Conservation (phyloP, 2,329 filamentous ascomycete genomes). For the Ascochyta clinopodiicola region DNA sequence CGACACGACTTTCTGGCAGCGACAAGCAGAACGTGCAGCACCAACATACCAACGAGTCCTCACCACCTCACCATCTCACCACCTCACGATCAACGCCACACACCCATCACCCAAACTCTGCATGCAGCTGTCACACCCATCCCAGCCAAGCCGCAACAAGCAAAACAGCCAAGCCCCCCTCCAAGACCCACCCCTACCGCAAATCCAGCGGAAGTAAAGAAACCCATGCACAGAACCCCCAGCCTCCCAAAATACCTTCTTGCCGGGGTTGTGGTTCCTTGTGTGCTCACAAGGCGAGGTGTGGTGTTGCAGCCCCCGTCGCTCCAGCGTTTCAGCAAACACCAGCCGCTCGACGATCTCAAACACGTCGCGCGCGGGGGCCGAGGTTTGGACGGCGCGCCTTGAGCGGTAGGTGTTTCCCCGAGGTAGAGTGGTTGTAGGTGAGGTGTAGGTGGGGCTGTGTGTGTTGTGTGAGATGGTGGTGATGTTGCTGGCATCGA, state of each 20-base stretch:
- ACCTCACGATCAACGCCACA: constrained; percentile 5
- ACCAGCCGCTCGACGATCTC: constrained; percentile 20
- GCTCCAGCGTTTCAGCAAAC: constrained; percentile 36
- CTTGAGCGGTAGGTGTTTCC: background rate
- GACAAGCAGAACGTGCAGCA: background rate
- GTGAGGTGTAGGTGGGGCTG: background rate
- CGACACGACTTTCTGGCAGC: no score
- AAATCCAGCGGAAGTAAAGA: background rate
- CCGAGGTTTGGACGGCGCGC: background rate
- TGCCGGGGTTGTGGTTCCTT: background rate
- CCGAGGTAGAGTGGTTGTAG: background rate
- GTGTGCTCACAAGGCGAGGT: background rate
- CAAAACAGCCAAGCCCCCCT: constrained; percentile 30
- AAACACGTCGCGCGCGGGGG: constrained; percentile 23
- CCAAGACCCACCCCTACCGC: background rate
- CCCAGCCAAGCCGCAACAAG: constrained; percentile 35
- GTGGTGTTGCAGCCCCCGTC: constrained; percentile 24
- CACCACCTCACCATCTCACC: background rate
- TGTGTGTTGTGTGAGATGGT: background rate
- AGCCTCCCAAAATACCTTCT: constrained; percentile 3
- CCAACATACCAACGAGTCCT: background rate
- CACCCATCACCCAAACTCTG: constrained; percentile 21
- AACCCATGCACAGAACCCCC: constrained; percentile 5
- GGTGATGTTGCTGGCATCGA: no score
- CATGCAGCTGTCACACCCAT: constrained; percentile 26